These are phyloP conservation scores for Globisporangium apiculatum DNA, from an alignment of 352 stramenopile species.

Conservation along the genomic window DNA sequence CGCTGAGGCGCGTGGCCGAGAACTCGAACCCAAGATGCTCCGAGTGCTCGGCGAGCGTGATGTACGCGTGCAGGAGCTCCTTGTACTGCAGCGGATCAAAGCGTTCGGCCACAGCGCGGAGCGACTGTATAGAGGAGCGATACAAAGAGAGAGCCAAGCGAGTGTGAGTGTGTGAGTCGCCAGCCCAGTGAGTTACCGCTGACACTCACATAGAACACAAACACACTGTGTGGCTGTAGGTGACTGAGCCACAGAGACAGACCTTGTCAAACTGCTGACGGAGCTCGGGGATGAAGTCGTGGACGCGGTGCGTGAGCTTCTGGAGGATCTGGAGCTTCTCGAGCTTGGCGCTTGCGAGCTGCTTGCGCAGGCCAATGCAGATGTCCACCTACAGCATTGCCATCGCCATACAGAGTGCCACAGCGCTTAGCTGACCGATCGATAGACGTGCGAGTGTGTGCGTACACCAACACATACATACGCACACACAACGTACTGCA, in stretches of 20 bases:
- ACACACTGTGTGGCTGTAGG: too few relatives aligned
- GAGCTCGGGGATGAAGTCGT: conserved; percentile 72
- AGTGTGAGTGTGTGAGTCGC: too few relatives aligned
- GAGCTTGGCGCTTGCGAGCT: conserved; percentile 34
- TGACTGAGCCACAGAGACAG: not conserved
- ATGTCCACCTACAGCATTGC: conserved; percentile 50
- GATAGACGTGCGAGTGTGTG: not conserved
- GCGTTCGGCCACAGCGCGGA: conserved; percentile 53
- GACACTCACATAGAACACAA: too few relatives aligned
- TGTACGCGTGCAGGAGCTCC: conserved; percentile 77
- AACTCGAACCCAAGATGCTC: conserved; percentile 79
- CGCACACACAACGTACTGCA: conserved; percentile 28
- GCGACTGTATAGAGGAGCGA: conserved; percentile 27
- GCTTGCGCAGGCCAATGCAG: conserved; percentile 49
- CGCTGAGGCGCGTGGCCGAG: conserved; percentile 49
- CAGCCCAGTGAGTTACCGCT: too few relatives aligned
- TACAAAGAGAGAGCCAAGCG: not conserved
- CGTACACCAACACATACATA: not conserved
- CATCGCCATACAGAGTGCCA: not conserved
- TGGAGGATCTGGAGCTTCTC: conserved; percentile 48
- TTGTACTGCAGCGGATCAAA: conserved; percentile 77
- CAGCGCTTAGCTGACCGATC: not conserved
- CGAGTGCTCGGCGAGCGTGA: conserved; percentile 66
- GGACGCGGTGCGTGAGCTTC: conserved; percentile 51
- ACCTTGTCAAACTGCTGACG: conserved; percentile 65